phyloP scores from a whole-genome alignment of 2,329 filamentous ascomycete species.

The Fusarium musae region DNA sequence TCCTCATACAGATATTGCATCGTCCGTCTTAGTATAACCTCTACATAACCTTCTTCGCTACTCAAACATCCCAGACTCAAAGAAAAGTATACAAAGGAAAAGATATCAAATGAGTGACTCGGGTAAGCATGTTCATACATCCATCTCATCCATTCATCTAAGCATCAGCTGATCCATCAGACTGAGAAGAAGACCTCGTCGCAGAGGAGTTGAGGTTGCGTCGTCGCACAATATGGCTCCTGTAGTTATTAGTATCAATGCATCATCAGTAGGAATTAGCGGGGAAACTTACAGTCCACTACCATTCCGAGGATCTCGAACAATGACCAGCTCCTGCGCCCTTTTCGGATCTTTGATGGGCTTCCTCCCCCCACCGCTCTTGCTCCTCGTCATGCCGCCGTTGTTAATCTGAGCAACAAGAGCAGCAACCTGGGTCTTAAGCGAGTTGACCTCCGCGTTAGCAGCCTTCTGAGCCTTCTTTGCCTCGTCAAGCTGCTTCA shows the following conservation, averaged over 20 bases:
- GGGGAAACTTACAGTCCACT: conserved; percentile 39
- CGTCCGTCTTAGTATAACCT: conserved; percentile 26
- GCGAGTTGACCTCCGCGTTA: conserved; percentile 26
- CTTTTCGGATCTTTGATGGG: conserved; percentile 41
- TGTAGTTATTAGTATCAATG: not conserved
- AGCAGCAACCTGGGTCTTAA: conserved; percentile 36
- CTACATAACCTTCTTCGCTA: conserved; percentile 24
- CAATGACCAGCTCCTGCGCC: conserved; percentile 42
- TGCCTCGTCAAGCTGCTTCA: conserved; percentile 39
- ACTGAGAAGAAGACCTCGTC: conserved; percentile 35
- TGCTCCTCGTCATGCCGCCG: conserved; percentile 6
- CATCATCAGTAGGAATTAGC: accelerated
- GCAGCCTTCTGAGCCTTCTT: conserved; percentile 40
- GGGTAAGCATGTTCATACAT: conserved; percentile 10
- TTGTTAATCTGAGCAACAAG: conserved; percentile 37
- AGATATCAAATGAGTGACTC: conserved; percentile 18
- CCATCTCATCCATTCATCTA: not conserved
- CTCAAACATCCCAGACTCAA: conserved; percentile 11
- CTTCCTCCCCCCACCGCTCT: conserved; percentile 32
- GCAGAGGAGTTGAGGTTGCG: conserved; percentile 30
- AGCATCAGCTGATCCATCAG: conserved; percentile 34
- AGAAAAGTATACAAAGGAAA: conserved; percentile 13
- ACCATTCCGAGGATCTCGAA: conserved; percentile 39
- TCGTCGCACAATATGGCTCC: conserved; percentile 34
- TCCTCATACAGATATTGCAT: conserved; percentile 37